Base-by-base conservation (phyloP, 1,284 basidiomycete species). In the Tilletia walkeri region DNA sequence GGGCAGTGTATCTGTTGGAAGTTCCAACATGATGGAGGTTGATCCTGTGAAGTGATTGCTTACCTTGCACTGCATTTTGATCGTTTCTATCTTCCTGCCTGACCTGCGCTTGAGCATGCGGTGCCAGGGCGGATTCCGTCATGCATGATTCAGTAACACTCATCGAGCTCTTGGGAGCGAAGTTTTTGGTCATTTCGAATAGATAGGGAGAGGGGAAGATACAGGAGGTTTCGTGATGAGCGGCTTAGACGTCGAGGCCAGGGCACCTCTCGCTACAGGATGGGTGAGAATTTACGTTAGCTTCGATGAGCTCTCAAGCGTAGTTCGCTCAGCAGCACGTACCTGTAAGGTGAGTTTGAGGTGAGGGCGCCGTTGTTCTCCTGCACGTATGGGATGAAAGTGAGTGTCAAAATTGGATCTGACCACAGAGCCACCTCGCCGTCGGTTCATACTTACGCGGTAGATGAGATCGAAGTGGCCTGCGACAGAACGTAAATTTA, bases 241-340 rank as follows among this genome's bases (percentile, higher is more conserved):
- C 24, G 34, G 65, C 12, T 39, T 34, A 69, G 49, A n/a, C 36
- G 68, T 78, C 77, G 38, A 78, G 66, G 41, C 61, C 68, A n/a
- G 71, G 69, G 69, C 77, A 78, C 18, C 68, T 59, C 68, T 78
- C 77, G 12, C 71, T 73, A 49, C 65, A 76, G 20, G 67, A 68
- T 4, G 65, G 48, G 66, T 69, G 47, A 0, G 34, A 38, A 4
- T 67, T 73, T 24, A 73, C 48, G 4, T 49, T n/a, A 49, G 48
- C n/a, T n/a, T 53, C 50, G 4, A 53, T 2, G n/a, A 53, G 1
- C n/a, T 14, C 48, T 12, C 14, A 12, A 49, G 48, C 12, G 1
- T 2, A n/a, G n/a, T 53, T n/a, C 48, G 48, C 12, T 12, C 14
- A 49, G 48, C 48, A 49, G 12, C 54, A 56, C 54, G 20, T n/a